These are phyloP conservation scores for Suillus subaureus DNA, from an alignment of 768 basidiomycete species.

Conservation along the genomic window DNA sequence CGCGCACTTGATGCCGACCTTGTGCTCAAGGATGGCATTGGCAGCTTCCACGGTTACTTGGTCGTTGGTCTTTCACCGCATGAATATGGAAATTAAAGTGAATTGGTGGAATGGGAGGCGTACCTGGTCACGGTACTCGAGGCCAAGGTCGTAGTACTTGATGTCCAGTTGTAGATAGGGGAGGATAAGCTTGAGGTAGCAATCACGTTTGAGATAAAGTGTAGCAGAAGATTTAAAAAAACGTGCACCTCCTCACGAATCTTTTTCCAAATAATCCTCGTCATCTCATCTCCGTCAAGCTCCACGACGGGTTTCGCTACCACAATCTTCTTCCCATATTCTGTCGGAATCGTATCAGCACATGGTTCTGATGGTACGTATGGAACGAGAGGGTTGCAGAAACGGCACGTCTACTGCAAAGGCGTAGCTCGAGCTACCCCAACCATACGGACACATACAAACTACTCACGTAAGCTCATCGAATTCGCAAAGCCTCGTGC, in stretches of 20 bases:
- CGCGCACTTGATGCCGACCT: slow-evolving; percentile 98
- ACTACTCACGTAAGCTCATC: slow-evolving; percentile 30
- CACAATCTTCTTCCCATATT: slow-evolving; percentile 57
- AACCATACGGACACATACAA: neutral
- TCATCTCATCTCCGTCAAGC: slow-evolving; percentile 99
- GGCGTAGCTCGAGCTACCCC: neutral
- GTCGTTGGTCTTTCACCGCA: slow-evolving; percentile 77
- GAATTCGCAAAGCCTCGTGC: slow-evolving; percentile 33
- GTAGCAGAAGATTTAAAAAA: slow-evolving; percentile 1
- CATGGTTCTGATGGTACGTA: neutral
- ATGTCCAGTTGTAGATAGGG: slow-evolving; percentile 95
- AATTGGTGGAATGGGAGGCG: neutral
- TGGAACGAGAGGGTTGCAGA: neutral
- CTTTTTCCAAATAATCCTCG: slow-evolving; percentile 98
- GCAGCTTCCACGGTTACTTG: slow-evolving; percentile 92
- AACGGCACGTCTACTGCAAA: neutral
- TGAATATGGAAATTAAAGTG: slow-evolving; percentile 7
- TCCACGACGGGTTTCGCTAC: slow-evolving; percentile 92
- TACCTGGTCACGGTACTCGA: slow-evolving; percentile 91
- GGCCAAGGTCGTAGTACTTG: slow-evolving; percentile 98
- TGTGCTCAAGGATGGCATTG: slow-evolving; percentile 91
- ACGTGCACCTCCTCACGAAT: slow-evolving; percentile 85
- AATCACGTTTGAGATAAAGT: slow-evolving; percentile 4
- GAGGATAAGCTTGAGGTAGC: slow-evolving; percentile 77
- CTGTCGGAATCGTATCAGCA: slow-evolving; percentile 16